Base-by-base conservation (phyloP, 352 stramenopile genomes). In the Chrysophaeum taylorii region DNA sequence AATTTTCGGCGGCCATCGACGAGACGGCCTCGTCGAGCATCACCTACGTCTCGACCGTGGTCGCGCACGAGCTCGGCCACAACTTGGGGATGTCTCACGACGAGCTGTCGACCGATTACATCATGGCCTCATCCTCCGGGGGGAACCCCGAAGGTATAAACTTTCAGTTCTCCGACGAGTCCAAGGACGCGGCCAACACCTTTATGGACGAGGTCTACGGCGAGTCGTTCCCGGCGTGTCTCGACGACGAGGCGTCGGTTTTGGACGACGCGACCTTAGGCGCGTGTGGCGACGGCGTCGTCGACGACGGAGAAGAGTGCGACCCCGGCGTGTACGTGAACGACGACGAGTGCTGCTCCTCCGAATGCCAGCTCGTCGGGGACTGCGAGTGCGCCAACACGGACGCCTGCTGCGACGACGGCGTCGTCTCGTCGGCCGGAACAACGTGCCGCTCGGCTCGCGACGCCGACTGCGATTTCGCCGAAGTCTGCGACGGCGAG, bases 31-130 rank as follows among this genome's bases (percentile, higher is more conserved):
- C 41, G 18, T 5, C 48, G 18, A 33, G 18, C 18, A 21, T 33
- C 9, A 15, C 5, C 31, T 42, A 42, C n/a, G 29, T 37, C 5
- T 57, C 70, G 35, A n/a, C 33, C 23, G 53, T 75, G 25, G 43
- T 72, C 1, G 66, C 70, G 53, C 70, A 75, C 54, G 70, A 75
- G 53, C 50, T 75, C 5, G 63, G 63, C 37, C 70, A 75, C 54
- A 53, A 72, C 45, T 36, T 75, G 12, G 66, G 70, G 23, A 60
- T 73, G 37, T 27, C 45, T 29, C 68, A 73, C 60, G 68, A 73
- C 54, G 33, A 42, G 31, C n/a, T n/a, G n/a, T n/a, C n/a, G n/a
- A 5, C 29, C 12, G 36, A 1, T 7, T 45, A 31, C 57, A 2
- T 66, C 33, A 66, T 45, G 33, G 27, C 57, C n/a, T n/a, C n/a